Base-by-base conservation (phyloP, 192 early-diverging fungal species). In the Podila epigama region DNA sequence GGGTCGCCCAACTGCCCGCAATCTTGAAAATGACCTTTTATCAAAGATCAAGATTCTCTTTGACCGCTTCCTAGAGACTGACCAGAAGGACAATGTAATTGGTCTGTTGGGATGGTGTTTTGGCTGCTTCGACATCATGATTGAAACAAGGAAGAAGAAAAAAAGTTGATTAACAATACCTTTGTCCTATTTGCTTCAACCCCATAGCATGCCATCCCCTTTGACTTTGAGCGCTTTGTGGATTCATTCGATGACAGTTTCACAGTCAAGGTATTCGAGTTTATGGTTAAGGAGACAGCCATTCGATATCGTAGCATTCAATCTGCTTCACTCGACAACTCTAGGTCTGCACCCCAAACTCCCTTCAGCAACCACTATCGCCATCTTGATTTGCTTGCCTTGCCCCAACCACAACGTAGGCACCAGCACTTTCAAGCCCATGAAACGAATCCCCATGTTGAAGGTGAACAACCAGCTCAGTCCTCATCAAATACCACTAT, bases 11-110 rank as follows among this genome's bases (percentile, higher is more conserved):
- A 44, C 67, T 52, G 60, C 39, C 55, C 72, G 72, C 55, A 67
- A 77, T 44, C 73, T 77, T 50, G 66, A 77, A n/a, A 54, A 68
- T 51, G 73, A 77, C 52, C 48, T 77, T 60, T 68, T 77, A 66
- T 58, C 73, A 50, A 77, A 77, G 56, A 68, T 77, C 53, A 61
- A 68, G 52, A 32, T 31, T 9, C 66, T 77, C 18, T 77, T 77
- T n/a, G 60, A 77, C 54, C 56, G 61, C 52, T 68, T 68, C 42
- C 66, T 68, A 34, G 73, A 77, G 2, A 59, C 54, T 6, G 73
- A 68, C 56, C 67, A 77, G 36, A 77, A 77, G 29, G 73, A 77
- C 22, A 63, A 77, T 39, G 73, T 77, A 77, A 56, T 48, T 58
- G 44, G 20, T 22, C n/a, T 48, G n/a, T 9, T 48, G 0, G 7